phyloP scores from a whole-genome alignment of 805 yeast species.

The Candida patagonica region DNA sequence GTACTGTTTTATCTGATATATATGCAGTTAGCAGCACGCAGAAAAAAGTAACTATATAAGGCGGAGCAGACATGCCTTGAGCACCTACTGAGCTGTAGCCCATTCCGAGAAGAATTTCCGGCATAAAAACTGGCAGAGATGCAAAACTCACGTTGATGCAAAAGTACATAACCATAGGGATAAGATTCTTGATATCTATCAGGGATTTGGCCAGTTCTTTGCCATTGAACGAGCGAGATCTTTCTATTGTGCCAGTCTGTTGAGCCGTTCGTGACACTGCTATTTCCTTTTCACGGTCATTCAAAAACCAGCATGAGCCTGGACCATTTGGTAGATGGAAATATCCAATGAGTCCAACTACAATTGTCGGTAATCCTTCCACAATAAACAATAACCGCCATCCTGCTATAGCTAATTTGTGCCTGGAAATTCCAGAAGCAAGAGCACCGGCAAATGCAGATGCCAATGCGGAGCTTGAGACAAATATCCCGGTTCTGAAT shows the following conservation, averaged over 20 bases:
- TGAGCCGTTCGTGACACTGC: constrained; percentile 13
- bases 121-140: constrained; percentile 41
- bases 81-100: constrained; percentile 34
- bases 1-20: constrained; percentile 33
- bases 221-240: constrained; percentile 6
- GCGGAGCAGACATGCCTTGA: constrained; percentile 41
- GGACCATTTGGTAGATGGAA: constrained; percentile 28
- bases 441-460: constrained; percentile 50
- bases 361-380: constrained; percentile 36
- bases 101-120: constrained; percentile 36
- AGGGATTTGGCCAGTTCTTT: constrained; percentile 9
- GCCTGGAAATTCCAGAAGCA: constrained; percentile 30
- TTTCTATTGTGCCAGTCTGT: constrained; percentile 10
- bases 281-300: constrained; percentile 28
- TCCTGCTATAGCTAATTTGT: constrained; percentile 27
- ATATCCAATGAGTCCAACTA: constrained; percentile 30
- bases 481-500: constrained; percentile 23
- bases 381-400: constrained; percentile 41
- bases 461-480: constrained; percentile 33
- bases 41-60: constrained; percentile 32
- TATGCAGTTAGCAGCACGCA: constrained; percentile 35
- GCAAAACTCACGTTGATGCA: constrained; percentile 22
- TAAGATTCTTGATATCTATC: constrained; percentile 12
- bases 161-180: constrained; percentile 20
- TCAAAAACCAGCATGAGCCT: constrained; percentile 41